Conservation (phyloP, 495 filamentous ascomycete species). For the Tuber aestivum region DNA sequence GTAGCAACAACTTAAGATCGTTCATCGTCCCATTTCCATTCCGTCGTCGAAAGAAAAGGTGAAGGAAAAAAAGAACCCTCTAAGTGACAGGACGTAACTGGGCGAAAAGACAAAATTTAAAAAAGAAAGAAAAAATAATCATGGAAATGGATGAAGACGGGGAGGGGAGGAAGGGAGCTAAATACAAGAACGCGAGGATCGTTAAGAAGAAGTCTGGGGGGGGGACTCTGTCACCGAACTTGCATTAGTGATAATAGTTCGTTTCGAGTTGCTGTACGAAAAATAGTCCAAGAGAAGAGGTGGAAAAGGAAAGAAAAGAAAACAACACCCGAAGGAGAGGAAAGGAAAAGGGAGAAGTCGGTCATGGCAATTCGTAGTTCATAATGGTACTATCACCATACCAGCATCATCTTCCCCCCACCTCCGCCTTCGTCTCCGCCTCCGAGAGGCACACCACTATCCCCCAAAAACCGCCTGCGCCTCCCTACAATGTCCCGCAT, state of each 20-base stretch:
- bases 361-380: constrained; percentile 5
- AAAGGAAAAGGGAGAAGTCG: constrained; percentile 2
- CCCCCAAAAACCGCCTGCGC: constrained; percentile 57
- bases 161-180: not conserved
- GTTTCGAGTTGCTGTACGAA: constrained; percentile 16
- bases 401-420: not conserved
- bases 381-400: constrained; percentile 7
- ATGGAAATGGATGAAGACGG: not conserved
- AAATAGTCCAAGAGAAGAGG: constrained; percentile 7
- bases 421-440: no score
- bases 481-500: constrained; percentile 49
- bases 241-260: not conserved
- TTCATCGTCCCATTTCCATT: not conserved
- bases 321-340: constrained; percentile 20
- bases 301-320: constrained; percentile 11
- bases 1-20: not conserved
- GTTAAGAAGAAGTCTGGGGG: constrained; percentile 1
- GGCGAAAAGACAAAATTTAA: not conserved
- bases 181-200: constrained; percentile 7
- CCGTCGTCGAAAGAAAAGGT: not conserved
- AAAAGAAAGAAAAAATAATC: not conserved
- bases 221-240: constrained; percentile 12
- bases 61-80: not conserved
- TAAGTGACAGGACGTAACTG: not conserved
- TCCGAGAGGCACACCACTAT: constrained; percentile 25